Percentiles rank a stretch among this genome's conserved stretches.
These are phyloP conservation scores for Combretum micranthum DNA, from an alignment of 345 rosid species.

Conservation along the genomic window DNA sequence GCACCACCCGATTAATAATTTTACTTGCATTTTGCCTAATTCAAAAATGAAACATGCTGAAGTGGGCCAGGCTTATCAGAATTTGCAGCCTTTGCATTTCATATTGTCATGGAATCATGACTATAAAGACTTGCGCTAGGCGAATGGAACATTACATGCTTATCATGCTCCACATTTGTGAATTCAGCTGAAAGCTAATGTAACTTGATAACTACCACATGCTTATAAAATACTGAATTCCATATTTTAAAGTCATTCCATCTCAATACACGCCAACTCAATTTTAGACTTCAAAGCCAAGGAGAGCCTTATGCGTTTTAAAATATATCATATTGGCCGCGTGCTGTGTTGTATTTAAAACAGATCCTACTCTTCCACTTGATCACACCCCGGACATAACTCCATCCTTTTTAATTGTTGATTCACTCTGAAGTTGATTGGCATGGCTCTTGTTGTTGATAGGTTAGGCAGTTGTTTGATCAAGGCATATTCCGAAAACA, in stretches of 20 bases:
- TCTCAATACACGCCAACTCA: conserved; percentile 2
- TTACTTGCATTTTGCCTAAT: no score
- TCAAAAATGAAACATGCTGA: no score
- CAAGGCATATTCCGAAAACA: conserved; percentile 24
- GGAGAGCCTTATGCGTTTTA: background rate
- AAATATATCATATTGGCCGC: background rate
- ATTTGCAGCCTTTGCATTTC: no score
- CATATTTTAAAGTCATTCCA: background rate
- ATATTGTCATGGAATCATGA: no score
- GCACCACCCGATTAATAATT: no score
- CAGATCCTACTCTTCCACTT: no score
- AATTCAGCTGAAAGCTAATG: background rate
- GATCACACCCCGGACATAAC: no score
- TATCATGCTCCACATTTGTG: background rate
- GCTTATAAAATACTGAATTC: background rate
- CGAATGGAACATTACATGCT: no score
- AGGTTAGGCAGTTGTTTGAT: conserved; percentile 28
- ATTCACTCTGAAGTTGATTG: background rate
- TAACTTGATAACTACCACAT: background rate
- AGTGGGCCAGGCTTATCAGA: no score
- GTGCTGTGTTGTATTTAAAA: background rate
- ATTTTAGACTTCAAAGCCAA: conserved; percentile 22
- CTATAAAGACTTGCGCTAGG: no score
- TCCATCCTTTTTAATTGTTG: background rate
- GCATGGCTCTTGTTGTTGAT: conserved; percentile 32